Base-by-base conservation (phyloP, 225 moss, liverwort and hornwort species). In the Bryoerythrophyllum caledonicum region DNA sequence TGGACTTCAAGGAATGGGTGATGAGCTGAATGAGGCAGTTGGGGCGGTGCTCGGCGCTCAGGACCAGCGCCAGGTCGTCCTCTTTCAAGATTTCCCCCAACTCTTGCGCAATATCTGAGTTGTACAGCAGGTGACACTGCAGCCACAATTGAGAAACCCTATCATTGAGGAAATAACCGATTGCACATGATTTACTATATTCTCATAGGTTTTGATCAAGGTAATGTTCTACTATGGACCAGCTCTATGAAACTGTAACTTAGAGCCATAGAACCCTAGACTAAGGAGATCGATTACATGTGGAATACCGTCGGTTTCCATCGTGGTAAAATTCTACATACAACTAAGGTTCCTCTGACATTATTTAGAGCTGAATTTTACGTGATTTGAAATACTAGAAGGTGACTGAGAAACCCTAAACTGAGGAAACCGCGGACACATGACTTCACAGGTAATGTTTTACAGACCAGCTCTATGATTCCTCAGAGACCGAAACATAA, bases 21-120 rank as follows among this genome's bases (percentile, higher is more conserved):
- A 91, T 88, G 40, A 94, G 91, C 77, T 94, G 92, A 82, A 95
- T 85, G 55, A 95, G 90, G 68, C 93, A 94, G 59, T 91, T 94
- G 2, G 93, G 90, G 46, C 88, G 79, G 83, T 94, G 91, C 46
- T 80, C 82, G 48, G 90, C 86, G 61, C 75, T 78, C 79, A 91
- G 68, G 20, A 94, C 90, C 54, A 94, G 48, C 34, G 67, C 88
- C 75, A 91, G 80, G 76, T 94, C 90, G n/a, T 88, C 90, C 80
- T 87, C 81, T 71, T 94, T 80, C 53, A 94, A 85, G n/a, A 94
- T 79, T 26, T 75, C 78, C 75, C 81, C 78, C 77, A 94, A 63
- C 73, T 94, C 93, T 60, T 85, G 79, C 28, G 48, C 86, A 48
- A 84, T 53, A 53, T 85, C 79, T n/a, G 90, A 86, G 54, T 77